Base-by-base conservation (phyloP, 768 basidiomycete species). In the Amanita fuliginea region DNA sequence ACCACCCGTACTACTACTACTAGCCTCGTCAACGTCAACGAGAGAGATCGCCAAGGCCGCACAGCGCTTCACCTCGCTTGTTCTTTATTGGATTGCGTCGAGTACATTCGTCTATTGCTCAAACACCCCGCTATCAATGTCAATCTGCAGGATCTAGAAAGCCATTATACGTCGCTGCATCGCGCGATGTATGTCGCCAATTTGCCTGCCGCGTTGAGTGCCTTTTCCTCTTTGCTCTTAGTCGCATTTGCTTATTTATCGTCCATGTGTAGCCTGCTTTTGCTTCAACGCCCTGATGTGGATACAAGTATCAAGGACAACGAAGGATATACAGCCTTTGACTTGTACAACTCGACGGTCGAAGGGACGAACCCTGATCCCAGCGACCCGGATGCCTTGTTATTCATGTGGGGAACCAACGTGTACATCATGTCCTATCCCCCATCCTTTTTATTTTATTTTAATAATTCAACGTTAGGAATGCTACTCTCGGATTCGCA, bases 311-410 rank as follows among this genome's bases (percentile, higher is more conserved):
- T 86, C 51, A 91, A 90, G 60, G 95, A 97, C 59, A 59, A 70
- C 24, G 95, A 97, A 56, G 95, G 88, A 0, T 86, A 94, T 62
- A 91, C 90, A 0, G 81, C 92, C 0, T 91, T 91, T 53, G 94
- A 98, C 60, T 66, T 98, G 30, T 96, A 91, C 67, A 97, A 97
- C 60, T 85, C 86, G 3, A 95, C 92, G 0, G 67, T 95, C 53
- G 72, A 77, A 59, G 85, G 77, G 24, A 87, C 86, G 3, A 79
- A 80, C 51, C 85, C 84, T 3, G 56, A 59, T 35, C 55, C 60
- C 2, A 55, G 60, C 28, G 62, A 66, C 48, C 47, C 47, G 49
- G 56, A 71, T 59, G 60, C 75, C 1, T 89, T 94, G 41, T 64
- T 98, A 8, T 84, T 79, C 56, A 90, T 86, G 4, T 96, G 92